Evolutionary conservation across 1,139 yeast species (phyloP), one percentile per base, ranked within the genome.

Genomic region (Wickerhamomyces sp.): DNA sequence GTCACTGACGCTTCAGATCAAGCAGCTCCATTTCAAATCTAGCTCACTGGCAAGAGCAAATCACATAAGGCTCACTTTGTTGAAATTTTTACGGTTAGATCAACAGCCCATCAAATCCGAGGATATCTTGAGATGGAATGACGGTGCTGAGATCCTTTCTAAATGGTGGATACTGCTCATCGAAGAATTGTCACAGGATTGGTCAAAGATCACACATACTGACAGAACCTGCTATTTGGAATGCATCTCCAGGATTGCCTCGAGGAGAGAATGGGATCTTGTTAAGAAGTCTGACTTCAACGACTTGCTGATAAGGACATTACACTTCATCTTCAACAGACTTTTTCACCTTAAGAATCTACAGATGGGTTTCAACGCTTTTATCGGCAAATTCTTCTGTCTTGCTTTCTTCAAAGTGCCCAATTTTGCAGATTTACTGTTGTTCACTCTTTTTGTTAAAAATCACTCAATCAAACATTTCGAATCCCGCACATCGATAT

Each of bases 311-410:
- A 56, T 66, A 5, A 62, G 66, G 23, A 83, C 95, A 0, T 59
- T 83, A 39, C 75, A 70, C 30, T 73, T 68, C 47, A 69, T 79
- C 19, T 48, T 44, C 30, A 41, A 28, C 11, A 59, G 62, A 31
- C 69, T 73, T 46, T 63, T 80, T 13, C 63, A 70, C 29, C 50
- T 73, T 32, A 81, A 81, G 52, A 67, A 67, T 8, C 61, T 80
- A 7, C 70, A 89, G 1, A 58, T 79, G 9, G 66, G 83, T 5
- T 58, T 78, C 14, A 70, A 79, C 18, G 93, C 93, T 3, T 84
- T 85, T 51, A 67, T 80, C n/a, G 95, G 95, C 10, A 85, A 86
- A 52, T 72, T 81, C 1, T 74, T 86, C 55, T 89, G 93, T 1
- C 74, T 75, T 51, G 62, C 78, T 12, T 85, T 71, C 47, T 73